Conservation (phyloP, 306 rosid species). For the Vigna reflexopilosa region DNA sequence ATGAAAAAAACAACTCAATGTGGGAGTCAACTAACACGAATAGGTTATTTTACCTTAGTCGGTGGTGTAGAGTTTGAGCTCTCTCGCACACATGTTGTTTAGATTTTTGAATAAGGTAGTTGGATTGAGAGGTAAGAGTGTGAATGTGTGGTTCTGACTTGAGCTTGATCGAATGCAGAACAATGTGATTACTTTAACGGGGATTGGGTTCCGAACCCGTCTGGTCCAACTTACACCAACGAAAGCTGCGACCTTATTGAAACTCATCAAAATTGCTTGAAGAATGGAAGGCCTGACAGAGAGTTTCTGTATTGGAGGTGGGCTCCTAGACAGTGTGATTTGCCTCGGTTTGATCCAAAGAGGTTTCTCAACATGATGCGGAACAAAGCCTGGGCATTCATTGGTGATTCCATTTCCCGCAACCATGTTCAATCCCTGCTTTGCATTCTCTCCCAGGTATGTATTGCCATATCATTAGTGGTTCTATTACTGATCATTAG, state of each 20-base stretch:
- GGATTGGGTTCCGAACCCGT: conserved; percentile 78
- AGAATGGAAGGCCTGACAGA: conserved; percentile 85
- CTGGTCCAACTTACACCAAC: conserved; percentile 74
- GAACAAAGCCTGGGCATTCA: conserved; percentile 79
- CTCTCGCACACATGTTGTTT: neutral
- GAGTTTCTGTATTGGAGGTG: conserved; percentile 84
- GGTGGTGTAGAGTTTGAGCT: neutral
- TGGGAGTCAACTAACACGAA: neutral
- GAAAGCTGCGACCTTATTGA: conserved; percentile 81
- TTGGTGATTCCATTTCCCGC: conserved; percentile 95
- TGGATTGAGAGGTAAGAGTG: neutral
- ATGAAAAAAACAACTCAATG: neutral
- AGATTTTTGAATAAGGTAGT: neutral
- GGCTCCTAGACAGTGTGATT: conserved; percentile 77
- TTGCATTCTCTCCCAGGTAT: conserved; percentile 91
- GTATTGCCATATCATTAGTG: neutral
- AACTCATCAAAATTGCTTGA: conserved; percentile 86
- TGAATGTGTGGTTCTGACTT: neutral
- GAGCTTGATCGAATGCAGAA: conserved; percentile 48
- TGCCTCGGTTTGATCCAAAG: conserved; percentile 66
- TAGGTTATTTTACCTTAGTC: neutral
- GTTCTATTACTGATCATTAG: conserved; percentile 6
- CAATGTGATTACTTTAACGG: conserved; percentile 80
- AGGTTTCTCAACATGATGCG: conserved; percentile 81
- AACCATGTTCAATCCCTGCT: conserved; percentile 93